These are phyloP conservation scores for Ceratocystis papillata DNA, from an alignment of 2,329 filamentous ascomycete genomes.

Conservation along the genomic window DNA sequence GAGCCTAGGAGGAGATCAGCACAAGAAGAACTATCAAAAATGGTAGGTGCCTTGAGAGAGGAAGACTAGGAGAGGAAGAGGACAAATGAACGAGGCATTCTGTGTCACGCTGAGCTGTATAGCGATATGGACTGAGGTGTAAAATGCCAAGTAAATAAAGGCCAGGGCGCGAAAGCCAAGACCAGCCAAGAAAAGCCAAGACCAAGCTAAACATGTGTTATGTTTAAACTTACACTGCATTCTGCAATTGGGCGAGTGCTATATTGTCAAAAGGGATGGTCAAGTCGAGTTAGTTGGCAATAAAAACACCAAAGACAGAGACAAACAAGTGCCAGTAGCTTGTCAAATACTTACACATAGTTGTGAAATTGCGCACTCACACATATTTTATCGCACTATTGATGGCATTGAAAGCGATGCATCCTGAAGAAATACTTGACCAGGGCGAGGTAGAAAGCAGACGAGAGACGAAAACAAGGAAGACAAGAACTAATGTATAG, in stretches of 20 bases:
- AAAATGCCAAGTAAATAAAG: background rate
- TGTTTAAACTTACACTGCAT: slow-evolving; percentile 38
- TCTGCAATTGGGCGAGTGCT: slow-evolving; percentile 42
- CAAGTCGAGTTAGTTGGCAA: slow-evolving; percentile 2
- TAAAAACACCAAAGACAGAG: background rate
- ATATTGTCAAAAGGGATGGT: slow-evolving; percentile 22
- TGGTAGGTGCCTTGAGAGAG: background rate
- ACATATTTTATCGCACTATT: slow-evolving; percentile 22
- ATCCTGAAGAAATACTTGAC: slow-evolving; percentile 9
- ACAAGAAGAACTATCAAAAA: slow-evolving; percentile 1
- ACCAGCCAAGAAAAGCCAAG: slow-evolving; percentile 10
- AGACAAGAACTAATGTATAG: slow-evolving; percentile 13
- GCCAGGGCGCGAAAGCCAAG: slow-evolving; percentile 1
- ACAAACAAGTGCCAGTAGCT: slow-evolving; percentile 10
- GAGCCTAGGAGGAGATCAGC: slow-evolving; percentile 35
- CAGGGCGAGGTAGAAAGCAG: slow-evolving; percentile 9
- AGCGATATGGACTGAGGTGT: background rate
- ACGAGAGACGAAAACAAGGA: slow-evolving; percentile 19
- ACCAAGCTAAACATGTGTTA: background rate
- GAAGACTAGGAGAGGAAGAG: background rate
- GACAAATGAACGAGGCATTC: background rate
- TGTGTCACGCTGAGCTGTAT: background rate
- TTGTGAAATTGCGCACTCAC: slow-evolving; percentile 13
- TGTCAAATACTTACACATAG: background rate
- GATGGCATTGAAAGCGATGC: slow-evolving; percentile 18